phyloP scores from a whole-genome alignment of 441 rosid species.

The Syzygium malaccense region DNA sequence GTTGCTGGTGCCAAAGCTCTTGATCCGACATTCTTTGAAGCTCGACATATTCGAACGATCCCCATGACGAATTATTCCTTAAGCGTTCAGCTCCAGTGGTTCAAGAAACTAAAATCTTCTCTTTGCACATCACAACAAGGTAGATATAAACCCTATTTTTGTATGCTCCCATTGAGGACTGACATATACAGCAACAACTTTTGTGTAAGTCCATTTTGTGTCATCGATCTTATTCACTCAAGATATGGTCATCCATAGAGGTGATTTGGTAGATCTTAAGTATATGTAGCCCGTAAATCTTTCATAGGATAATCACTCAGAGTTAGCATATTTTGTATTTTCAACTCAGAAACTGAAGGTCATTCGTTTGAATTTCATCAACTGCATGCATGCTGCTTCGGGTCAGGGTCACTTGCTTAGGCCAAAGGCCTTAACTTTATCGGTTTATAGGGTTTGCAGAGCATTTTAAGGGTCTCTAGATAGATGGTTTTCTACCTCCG shows the following conservation, averaged over 20 bases:
- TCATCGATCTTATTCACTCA: not conserved
- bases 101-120: slow-evolving; percentile 51
- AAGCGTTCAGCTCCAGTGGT: slow-evolving; percentile 50
- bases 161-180: not conserved
- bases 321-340: not conserved
- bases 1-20: not conserved
- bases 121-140: slow-evolving; percentile 16
- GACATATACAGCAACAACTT: not conserved
- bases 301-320: not conserved
- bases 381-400: no score
- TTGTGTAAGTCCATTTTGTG: not conserved
- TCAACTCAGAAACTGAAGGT: not conserved
- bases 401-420: not conserved
- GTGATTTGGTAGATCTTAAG: not conserved
- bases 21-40: not conserved
- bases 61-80: not conserved
- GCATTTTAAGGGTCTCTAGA: not conserved
- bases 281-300: not conserved
- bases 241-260: not conserved
- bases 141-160: not conserved
- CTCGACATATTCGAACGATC: not conserved
- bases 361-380: not conserved
- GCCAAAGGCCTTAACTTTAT: not conserved
- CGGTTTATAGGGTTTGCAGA: not conserved
- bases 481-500: accelerated